A percentile compares a stretch with the other conserved stretches of the same genome.
phyloP scores from a whole-genome alignment of 2,329 filamentous ascomycete species.

The Amauroascus niger region DNA sequence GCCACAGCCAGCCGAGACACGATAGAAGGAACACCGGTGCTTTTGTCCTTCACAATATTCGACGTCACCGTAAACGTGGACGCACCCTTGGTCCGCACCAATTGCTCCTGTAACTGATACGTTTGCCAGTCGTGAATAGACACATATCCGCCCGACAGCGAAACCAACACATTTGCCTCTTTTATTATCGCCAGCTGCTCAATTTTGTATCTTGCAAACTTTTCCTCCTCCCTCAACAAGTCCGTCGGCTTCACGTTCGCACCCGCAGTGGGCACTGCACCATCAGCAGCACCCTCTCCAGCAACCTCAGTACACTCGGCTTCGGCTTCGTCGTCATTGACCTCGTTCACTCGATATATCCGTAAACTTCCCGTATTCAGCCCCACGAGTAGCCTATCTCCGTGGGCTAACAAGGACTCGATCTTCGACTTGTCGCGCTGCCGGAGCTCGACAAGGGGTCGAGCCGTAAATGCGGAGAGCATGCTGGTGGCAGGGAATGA shows the following conservation, averaged over 20 bases:
- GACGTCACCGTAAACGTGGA: slow-evolving; percentile 86
- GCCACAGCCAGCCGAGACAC: slow-evolving; percentile 86
- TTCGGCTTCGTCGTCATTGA: slow-evolving; percentile 32
- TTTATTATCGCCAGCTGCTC: slow-evolving; percentile 95
- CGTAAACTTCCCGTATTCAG: slow-evolving; percentile 80
- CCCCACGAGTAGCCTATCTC: slow-evolving; percentile 84
- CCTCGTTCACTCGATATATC: slow-evolving; percentile 82
- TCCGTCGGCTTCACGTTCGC: slow-evolving; percentile 55
- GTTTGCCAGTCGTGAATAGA: slow-evolving; percentile 82
- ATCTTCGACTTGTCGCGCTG: slow-evolving; percentile 93
- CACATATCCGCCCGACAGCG: slow-evolving; percentile 79
- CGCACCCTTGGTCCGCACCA: slow-evolving; percentile 78
- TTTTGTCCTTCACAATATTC: slow-evolving; percentile 83
- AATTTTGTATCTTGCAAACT: slow-evolving; percentile 80
- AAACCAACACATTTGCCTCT: slow-evolving; percentile 83
- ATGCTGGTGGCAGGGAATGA: slow-evolving; percentile 40
- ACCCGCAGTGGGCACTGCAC: slow-evolving; percentile 14
- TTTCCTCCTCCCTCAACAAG: slow-evolving; percentile 81
- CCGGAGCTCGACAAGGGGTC: slow-evolving; percentile 93
- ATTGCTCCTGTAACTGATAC: slow-evolving; percentile 69
- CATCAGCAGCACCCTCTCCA: slow-evolving; percentile 1
- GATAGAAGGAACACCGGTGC: slow-evolving; percentile 82
- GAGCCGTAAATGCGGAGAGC: slow-evolving; percentile 96
- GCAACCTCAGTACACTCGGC: slow-evolving; percentile 18
- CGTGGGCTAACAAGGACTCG: slow-evolving; percentile 87